phyloP scores from a whole-genome alignment of 2,329 filamentous ascomycete genomes.

The Didymella arachidicola region DNA sequence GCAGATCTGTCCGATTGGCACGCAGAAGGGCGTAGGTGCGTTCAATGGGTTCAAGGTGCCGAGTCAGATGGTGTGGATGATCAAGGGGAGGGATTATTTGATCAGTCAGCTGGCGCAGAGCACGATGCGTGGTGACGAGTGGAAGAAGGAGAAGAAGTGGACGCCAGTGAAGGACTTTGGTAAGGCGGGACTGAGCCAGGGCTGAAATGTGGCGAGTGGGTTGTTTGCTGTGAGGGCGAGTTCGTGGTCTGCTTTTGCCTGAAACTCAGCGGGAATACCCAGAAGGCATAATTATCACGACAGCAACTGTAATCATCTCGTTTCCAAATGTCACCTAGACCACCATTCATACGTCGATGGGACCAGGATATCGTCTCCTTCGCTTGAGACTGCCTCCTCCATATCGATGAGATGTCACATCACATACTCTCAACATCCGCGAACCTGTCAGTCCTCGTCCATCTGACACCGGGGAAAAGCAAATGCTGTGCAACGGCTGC shows the following conservation, averaged over 20 bases:
- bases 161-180: constrained; percentile 36
- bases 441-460: neutral
- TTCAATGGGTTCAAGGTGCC: constrained; percentile 50
- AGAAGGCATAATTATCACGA: neutral
- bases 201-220: constrained; percentile 7
- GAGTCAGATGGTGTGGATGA: constrained; percentile 52
- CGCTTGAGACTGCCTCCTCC: neutral
- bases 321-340: too few relatives aligned
- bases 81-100: constrained; percentile 56
- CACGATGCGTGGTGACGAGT: constrained; percentile 42
- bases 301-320: neutral
- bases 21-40: constrained; percentile 49
- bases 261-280: constrained; percentile 10
- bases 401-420: neutral
- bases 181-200: constrained; percentile 35
- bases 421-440: neutral
- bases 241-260: neutral
- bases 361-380: neutral
- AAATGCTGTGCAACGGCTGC: constrained; percentile 14
- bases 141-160: constrained; percentile 49
- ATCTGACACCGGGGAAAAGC: constrained; percentile 8
- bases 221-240: neutral
- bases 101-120: constrained; percentile 34
- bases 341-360: neutral
- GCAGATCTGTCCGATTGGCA: constrained; percentile 49